These are phyloP conservation scores for Hyaloperonospora brassicae DNA, from an alignment of 352 stramenopile species.

Conservation along the genomic window DNA sequence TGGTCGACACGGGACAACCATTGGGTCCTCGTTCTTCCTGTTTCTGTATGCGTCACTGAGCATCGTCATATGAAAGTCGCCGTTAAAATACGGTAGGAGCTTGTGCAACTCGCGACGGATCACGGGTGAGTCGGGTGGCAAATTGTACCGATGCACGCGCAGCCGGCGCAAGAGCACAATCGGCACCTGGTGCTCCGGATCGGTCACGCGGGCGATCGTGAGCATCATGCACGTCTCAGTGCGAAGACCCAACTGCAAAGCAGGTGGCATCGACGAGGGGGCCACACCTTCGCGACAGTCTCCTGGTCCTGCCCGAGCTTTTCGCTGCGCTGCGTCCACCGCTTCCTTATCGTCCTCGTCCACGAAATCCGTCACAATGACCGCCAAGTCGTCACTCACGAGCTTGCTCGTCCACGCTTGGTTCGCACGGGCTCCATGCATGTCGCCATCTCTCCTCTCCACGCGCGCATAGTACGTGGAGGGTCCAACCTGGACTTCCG, in stretches of 20 bases:
- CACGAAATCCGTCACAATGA: conserved; percentile 38
- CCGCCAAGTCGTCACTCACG: conserved; percentile 32
- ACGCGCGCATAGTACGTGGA: conserved; percentile 32
- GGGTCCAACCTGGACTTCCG: conserved; percentile 27
- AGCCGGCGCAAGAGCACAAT: conserved; percentile 34
- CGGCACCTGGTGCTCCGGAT: conserved; percentile 17
- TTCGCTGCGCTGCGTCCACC: conserved; percentile 9
- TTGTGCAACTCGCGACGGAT: conserved; percentile 33
- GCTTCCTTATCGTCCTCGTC: conserved; percentile 38
- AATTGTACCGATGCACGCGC: conserved; percentile 39
- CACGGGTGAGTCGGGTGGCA: conserved; percentile 33
- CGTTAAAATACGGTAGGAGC: conserved; percentile 37
- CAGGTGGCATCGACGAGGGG: conserved; percentile 8
- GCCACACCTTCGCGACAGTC: conserved; percentile 14
- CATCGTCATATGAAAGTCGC: conserved; percentile 41
- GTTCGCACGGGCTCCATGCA: conserved; percentile 29
- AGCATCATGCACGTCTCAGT: conserved; percentile 29
- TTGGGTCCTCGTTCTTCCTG: conserved; percentile 11
- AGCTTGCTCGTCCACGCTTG: conserved; percentile 31
- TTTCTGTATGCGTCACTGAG: conserved; percentile 31
- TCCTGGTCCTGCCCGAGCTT: conserved; percentile 11
- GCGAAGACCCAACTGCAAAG: conserved; percentile 14
- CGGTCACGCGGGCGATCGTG: conserved; percentile 21
- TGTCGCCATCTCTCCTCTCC: conserved; percentile 34
- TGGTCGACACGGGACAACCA: too few relatives aligned